Evolutionary conservation across 2,329 filamentous ascomycete genomes (phyloP), one percentile per base, ranked within the genome.

Genomic region (Didymella lethalis): DNA sequence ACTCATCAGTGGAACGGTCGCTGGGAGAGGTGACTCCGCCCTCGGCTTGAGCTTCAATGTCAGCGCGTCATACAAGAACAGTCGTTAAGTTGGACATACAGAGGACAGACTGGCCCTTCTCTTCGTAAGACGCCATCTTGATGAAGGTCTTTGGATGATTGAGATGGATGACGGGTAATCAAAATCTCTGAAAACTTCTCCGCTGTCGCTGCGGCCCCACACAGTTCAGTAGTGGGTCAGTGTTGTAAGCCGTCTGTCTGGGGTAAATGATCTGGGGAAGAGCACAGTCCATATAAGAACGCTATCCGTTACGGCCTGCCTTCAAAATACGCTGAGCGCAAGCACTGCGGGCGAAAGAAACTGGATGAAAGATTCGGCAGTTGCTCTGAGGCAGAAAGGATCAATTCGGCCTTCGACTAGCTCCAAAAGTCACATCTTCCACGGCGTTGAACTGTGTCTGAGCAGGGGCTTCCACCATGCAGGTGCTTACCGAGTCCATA

Each of bases 1-100:
- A 71, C 18, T 72, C 74, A 3, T 75, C 71, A 3, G 62, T 66
- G 26, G 71, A 74, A 34, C 63, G 63, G 40, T 74, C 73, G 47
- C 74, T 75, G 41, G 51, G 48, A 6, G 57, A 60, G 25, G 50
- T 48, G 16, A 29, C 23, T 46, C 57, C 52, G 18, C 44, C 52
- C 38, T 60, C 57, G n/a, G 48, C 57, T 60, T 29, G 7, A 31
- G 18, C 47, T 46, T 44, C 12, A 3, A 48, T 18, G 43, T 56
- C 20, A 60, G 50, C 34, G 32, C 34, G 25, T 46, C 28, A 29
- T 26, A 7, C 34, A 8, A 5, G n/a, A 25, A 10, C 8, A 7
- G 12, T 14, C 16, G 8, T 1, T 7, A 23, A 8, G 26, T 1
- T 34, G 5, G 12, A 60, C 57, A 6, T 48, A 60, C 57, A 60